A percentile compares a stretch with the other conserved stretches of the same genome.
These are phyloP conservation scores for Pythium scleroteichum DNA, from an alignment of 352 stramenopile species.

Conservation along the genomic window DNA sequence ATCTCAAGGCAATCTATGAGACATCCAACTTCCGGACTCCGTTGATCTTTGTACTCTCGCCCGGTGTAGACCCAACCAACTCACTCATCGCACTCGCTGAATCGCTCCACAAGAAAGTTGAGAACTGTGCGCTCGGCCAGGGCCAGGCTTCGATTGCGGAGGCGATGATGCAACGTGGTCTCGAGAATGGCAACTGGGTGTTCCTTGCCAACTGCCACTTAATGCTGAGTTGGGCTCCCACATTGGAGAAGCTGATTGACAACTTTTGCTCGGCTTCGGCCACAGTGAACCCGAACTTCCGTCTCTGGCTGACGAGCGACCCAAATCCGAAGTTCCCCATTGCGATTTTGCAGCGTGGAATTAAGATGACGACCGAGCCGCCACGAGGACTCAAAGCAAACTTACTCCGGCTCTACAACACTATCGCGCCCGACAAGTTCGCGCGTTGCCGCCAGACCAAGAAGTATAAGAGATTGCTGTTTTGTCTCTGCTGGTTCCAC, in stretches of 20 bases:
- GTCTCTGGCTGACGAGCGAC: slow-evolving; percentile 93
- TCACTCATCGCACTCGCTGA: slow-evolving; percentile 89
- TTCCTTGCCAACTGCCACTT: slow-evolving; percentile 97
- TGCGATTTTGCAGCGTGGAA: slow-evolving; percentile 91
- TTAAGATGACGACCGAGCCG: slow-evolving; percentile 98
- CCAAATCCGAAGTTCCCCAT: slow-evolving; percentile 96
- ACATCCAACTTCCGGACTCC: slow-evolving; percentile 88
- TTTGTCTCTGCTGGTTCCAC: slow-evolving; percentile 97
- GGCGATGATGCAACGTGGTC: slow-evolving; percentile 82
- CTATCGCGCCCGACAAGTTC: slow-evolving; percentile 88
- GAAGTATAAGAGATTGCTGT: slow-evolving; percentile 94
- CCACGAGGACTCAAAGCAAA: slow-evolving; percentile 93
- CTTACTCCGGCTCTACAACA: slow-evolving; percentile 94
- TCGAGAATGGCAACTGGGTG: slow-evolving; percentile 91
- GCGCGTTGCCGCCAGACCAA: slow-evolving; percentile 73
- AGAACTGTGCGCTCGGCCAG: slow-evolving; percentile 93
- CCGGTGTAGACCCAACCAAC: slow-evolving; percentile 94
- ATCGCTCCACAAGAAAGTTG: slow-evolving; percentile 78
- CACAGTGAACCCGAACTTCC: slow-evolving; percentile 86
- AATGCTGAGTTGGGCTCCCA: slow-evolving; percentile 94
- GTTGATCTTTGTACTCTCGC: slow-evolving; percentile 95
- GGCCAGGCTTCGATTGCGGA: slow-evolving; percentile 92
- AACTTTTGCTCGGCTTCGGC: slow-evolving; percentile 67
- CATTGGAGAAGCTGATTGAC: slow-evolving; percentile 94
- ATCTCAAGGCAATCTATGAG: slow-evolving; percentile 90